Base-by-base conservation (phyloP, 2,329 filamentous ascomycete species). In the Sporothrix variecibatus region DNA sequence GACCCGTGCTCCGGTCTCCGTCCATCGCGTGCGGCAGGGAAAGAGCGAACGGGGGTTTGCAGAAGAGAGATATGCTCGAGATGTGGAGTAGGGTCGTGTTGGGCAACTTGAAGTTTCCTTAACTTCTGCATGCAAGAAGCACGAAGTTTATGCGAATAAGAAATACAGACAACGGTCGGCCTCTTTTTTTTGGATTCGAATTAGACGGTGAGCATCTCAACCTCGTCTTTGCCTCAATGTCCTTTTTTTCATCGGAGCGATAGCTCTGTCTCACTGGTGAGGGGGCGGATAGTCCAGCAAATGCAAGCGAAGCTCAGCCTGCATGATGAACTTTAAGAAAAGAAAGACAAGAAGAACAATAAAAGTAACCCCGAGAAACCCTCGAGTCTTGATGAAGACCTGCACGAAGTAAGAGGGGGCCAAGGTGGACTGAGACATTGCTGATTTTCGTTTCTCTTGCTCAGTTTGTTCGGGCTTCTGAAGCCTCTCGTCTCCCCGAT, bases 331-430 rank as follows among this genome's bases (percentile, higher is more conserved):
- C 4, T n/a, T 56, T 28, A 7, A 28, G 58, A 17, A 31, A 62
- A 60, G 23, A 67, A 40, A 65, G 17, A 43, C 20, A 46, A 49
- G 34, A 28, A 20, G 15, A 23, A 67, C 7, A 1, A 8, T 6
- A 49, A 34, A 34, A 34, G 38, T 56, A 58, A 31, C 49, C 49
- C 67, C 49, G 67, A 56, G 49, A 49, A 51, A 17, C 20, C 1
- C 40, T 31, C 23, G 20, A 34, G 26, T 2, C n/a, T 17, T 56
- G 49, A 40, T 53, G 31, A 70, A 69, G 67, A 70, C 49, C 31
- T 56, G 67, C 67, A 70, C 67, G 67, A 56, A 70, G 62, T 23
- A 67, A 67, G 38, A 46, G 38, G 62, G 60, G 38, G 60, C 38
- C 20, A n/a, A 26, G 8, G 20, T 56, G n/a, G 67, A 53, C 46